Conservation (phyloP, 116 monocot species). For the Thalassia testudinum region DNA sequence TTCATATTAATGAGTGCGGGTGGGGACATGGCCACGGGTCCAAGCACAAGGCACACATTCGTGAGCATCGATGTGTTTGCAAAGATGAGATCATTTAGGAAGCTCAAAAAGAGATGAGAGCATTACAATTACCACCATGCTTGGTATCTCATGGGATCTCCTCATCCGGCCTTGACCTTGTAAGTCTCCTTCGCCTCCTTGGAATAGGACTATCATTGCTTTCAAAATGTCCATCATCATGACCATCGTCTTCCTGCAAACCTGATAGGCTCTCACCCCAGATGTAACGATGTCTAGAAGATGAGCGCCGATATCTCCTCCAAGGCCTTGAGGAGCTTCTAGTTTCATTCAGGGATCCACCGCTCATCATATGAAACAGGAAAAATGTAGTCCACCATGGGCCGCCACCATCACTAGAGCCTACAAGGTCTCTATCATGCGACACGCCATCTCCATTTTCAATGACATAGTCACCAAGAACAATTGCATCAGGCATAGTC, state of each 20-base stretch:
- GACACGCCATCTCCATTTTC: too few species aligned
- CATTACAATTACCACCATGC: too few species aligned
- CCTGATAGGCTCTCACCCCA: conserved; percentile 47
- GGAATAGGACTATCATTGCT: conserved; percentile 13
- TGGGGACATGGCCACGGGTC: too few species aligned
- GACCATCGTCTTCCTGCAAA: conserved; percentile 26
- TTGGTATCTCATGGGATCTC: too few species aligned
- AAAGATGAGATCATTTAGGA: too few species aligned
- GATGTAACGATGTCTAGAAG: conserved; percentile 20
- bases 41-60: too few species aligned
- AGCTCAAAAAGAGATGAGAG: too few species aligned
- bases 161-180: too few species aligned
- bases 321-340: conserved; percentile 16
- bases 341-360: conserved; percentile 13
- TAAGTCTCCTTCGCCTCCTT: too few species aligned
- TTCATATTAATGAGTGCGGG: too few species aligned
- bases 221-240: conserved; percentile 1
- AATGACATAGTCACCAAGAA: conserved; percentile 71
- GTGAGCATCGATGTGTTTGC: too few species aligned
- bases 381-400: conserved; percentile 47
- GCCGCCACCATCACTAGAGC: conserved; percentile 11
- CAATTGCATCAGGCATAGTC: conserved; percentile 40
- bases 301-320: conserved; percentile 20
- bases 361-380: conserved; percentile 36
- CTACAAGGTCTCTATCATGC: conserved; percentile 7